These are phyloP conservation scores for Zychaea mexicana DNA, from an alignment of 371 early-diverging fungal species.

Conservation along the genomic window DNA sequence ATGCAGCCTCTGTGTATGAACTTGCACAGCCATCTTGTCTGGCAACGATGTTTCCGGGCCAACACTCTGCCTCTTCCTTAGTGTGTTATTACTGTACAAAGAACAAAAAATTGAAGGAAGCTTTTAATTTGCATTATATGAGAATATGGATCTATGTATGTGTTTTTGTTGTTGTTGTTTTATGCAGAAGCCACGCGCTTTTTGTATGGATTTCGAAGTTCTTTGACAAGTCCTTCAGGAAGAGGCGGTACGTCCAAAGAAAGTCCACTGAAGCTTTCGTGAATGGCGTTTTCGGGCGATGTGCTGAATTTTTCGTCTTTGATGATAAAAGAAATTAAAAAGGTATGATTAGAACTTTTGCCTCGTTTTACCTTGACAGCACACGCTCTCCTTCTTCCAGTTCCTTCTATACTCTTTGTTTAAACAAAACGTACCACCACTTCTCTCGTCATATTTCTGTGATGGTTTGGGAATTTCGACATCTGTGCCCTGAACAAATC, in stretches of 20 bases:
- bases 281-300: slow-evolving; percentile 29
- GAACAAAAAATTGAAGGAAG: neutral
- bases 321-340: neutral
- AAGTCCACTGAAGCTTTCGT: slow-evolving; percentile 31
- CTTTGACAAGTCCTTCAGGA: slow-evolving; percentile 38
- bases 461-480: slow-evolving; percentile 49
- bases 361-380: too few relatives aligned
- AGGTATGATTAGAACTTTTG: neutral
- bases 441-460: slow-evolving; percentile 39
- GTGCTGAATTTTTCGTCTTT: slow-evolving; percentile 42
- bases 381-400: slow-evolving; percentile 11
- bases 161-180: too few relatives aligned
- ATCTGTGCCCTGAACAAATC: slow-evolving; percentile 50
- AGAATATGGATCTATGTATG: neutral
- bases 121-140: neutral
- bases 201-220: slow-evolving; percentile 46
- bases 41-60: too few relatives aligned
- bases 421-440: slow-evolving; percentile 19
- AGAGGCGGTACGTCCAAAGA: slow-evolving; percentile 30
- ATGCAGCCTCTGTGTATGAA: too few relatives aligned
- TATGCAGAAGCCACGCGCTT: slow-evolving; percentile 10
- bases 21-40: too few relatives aligned
- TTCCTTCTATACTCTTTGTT: neutral
- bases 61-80: too few relatives aligned
- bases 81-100: neutral